phyloP scores from a whole-genome alignment of 352 stramenopile genomes.

The Globisporangium spinosum region DNA sequence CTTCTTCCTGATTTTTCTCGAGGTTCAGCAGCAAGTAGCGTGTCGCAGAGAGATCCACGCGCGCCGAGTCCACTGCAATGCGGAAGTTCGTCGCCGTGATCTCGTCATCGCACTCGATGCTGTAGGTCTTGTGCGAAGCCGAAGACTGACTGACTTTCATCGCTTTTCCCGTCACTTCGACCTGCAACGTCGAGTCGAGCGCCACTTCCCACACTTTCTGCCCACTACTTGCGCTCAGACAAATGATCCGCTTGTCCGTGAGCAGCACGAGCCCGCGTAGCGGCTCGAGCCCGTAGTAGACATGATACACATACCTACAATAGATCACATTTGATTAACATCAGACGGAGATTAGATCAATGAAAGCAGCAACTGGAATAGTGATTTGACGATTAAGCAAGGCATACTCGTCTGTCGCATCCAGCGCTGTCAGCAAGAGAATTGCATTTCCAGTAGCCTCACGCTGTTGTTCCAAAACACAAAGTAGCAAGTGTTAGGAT shows the following conservation, averaged over 20 bases:
- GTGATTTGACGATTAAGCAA: neutral
- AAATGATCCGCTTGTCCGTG: conserved; percentile 81
- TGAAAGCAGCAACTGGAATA: neutral
- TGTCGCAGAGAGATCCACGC: conserved; percentile 69
- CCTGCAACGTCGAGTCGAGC: conserved; percentile 72
- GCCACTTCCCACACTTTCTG: conserved; percentile 82
- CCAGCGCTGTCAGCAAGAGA: conserved; percentile 66
- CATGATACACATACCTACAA: conserved; percentile 76
- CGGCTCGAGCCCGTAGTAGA: conserved; percentile 70
- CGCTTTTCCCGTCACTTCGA: conserved; percentile 32
- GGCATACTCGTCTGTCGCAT: conserved; percentile 78
- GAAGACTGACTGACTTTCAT: conserved; percentile 59
- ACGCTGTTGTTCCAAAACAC: conserved; percentile 20
- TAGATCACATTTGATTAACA: neutral
- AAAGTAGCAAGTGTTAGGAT: neutral
- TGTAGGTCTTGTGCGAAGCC: conserved; percentile 44
- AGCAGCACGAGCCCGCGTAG: conserved; percentile 68
- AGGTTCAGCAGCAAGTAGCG: conserved; percentile 80
- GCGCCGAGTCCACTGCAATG: conserved; percentile 70
- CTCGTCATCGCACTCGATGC: conserved; percentile 68
- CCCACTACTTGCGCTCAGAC: conserved; percentile 64
- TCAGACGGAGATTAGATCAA: neutral
- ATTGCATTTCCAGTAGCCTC: conserved; percentile 75
- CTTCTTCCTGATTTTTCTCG: conserved; percentile 77
- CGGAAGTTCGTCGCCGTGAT: conserved; percentile 65